Evolutionary conservation across 2,329 filamentous ascomycete species (phyloP), one percentile per base, ranked within the genome.

Genomic region (Phialophora expanda): DNA sequence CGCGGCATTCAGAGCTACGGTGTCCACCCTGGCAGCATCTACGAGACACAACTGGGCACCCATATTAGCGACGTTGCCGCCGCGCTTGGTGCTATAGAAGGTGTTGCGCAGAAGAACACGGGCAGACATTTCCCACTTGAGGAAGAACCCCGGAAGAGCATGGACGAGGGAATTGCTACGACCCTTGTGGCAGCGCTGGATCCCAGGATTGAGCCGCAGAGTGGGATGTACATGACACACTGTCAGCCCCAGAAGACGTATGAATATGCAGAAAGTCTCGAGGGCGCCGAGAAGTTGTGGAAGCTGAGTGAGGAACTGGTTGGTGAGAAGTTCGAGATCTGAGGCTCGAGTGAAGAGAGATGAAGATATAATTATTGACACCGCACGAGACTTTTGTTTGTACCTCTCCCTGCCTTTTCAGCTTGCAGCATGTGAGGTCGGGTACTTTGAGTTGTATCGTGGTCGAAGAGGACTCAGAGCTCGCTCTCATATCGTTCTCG

Each of bases 101-200:
- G 44, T 6, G 30, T 67, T 7, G 57, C 68, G 12, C 24, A 44
- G 30, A 58, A 56, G 38, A 68, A 72, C 30, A 71, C 69, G 4
- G 69, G 68, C 8, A 57, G 60, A 50, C 44, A 56, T 14, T 61
- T 68, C 32, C 56, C 44, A 5, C 55, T 69, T 20, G 44, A 22
- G 2, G 30, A 53, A 64, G 48, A 65, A 73, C 28, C 48, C 63
- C 32, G 55, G 60, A 82, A 79, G 71, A 76, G 73, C 14, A 66
- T 77, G 34, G 77, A 81, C 69, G 77, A 82, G 70, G 81, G 81
- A 4, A 77, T 76, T 60, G 75, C 78, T 9, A 82, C 81, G 0
- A 78, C 75, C 32, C 70, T 83, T 11, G 76, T 79, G 17, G 80
- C 81, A 6, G 81, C 79, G 7, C 74, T 83, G 34, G 81, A 82